Evolutionary conservation across 164 flowering plant species (phyloP).

Genomic region (Annona cherimola): DNA sequence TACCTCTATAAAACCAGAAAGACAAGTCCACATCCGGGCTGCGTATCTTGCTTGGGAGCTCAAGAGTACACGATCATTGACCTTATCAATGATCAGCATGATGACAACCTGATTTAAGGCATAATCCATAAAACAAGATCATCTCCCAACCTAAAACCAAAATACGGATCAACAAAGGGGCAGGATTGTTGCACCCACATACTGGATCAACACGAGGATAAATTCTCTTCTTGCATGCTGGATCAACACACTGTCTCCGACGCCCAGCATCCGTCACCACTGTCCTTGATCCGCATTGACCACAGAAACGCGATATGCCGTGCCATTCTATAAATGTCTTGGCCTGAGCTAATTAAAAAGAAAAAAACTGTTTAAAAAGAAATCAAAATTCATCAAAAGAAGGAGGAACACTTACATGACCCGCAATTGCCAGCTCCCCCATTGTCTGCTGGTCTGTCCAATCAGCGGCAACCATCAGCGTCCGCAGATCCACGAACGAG

Average conservation of each 20-base stretch:
- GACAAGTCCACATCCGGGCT: conserved; percentile 97
- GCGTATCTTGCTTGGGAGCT: conserved; percentile 79
- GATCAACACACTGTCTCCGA: conserved; percentile 74
- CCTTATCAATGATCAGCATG: conserved; percentile 90
- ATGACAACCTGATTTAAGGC: conserved; percentile 72
- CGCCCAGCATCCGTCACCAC: conserved; percentile 79
- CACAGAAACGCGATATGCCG: conserved; percentile 64
- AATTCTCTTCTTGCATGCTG: conserved; percentile 60
- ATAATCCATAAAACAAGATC: not conserved
- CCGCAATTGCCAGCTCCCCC: conserved; percentile 88
- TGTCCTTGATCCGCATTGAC: conserved; percentile 67
- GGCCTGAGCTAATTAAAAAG: conserved; percentile 43
- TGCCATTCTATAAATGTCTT: conserved; percentile 95
- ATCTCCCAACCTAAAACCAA: not conserved
- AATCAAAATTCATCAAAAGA: not conserved
- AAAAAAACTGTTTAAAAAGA: too few species aligned
- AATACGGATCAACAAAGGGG: too few species aligned
- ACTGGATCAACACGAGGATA: conserved; percentile 99
- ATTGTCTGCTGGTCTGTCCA: conserved; percentile 63
- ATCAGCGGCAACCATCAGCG: conserved; percentile 94
- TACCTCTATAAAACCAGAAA: conserved; percentile 97
- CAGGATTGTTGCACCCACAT: not conserved
- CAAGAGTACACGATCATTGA: conserved; percentile 79
- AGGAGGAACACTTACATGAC: conserved; percentile 60
- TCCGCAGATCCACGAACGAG: conserved; percentile 74